These are phyloP conservation scores for Microcos paniculata DNA, from an alignment of 345 rosid species.

Conservation along the genomic window DNA sequence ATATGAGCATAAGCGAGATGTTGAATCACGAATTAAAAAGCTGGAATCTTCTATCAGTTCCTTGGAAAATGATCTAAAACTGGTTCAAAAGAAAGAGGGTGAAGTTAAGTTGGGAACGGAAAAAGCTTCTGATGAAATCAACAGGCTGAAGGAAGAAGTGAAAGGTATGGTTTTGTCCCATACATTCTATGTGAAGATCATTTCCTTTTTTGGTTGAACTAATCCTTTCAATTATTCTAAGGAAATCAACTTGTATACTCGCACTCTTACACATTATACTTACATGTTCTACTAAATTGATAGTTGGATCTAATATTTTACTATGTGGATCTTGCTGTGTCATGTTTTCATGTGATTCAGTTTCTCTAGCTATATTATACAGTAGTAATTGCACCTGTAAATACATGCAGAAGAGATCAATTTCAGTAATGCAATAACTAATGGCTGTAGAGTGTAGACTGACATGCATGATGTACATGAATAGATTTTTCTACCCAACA, in stretches of 20 bases:
- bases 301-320: neutral
- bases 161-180: conserved; percentile 47
- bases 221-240: neutral
- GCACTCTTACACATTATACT: neutral
- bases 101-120: conserved; percentile 62
- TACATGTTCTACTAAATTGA: conserved; percentile 1
- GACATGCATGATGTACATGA: conserved; percentile 1
- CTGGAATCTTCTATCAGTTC: conserved; percentile 68
- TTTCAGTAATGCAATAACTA: neutral
- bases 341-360: conserved; percentile 1
- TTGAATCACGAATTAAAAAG: conserved; percentile 74
- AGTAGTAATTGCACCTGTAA: neutral
- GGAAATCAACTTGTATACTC: neutral
- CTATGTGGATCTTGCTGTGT: neutral
- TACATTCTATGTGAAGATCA: neutral
- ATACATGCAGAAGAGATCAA: neutral
- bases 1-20: conserved; percentile 90
- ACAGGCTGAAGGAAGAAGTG: conserved; percentile 71
- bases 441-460: neutral
- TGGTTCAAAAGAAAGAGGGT: conserved; percentile 55
- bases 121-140: conserved; percentile 59
- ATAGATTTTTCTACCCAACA: neutral
- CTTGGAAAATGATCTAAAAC: conserved; percentile 66
- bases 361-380: conserved; percentile 2
- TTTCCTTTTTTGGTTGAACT: neutral